Conservation (phyloP, 805 yeast genomes). For the Candida dajiaensis region DNA sequence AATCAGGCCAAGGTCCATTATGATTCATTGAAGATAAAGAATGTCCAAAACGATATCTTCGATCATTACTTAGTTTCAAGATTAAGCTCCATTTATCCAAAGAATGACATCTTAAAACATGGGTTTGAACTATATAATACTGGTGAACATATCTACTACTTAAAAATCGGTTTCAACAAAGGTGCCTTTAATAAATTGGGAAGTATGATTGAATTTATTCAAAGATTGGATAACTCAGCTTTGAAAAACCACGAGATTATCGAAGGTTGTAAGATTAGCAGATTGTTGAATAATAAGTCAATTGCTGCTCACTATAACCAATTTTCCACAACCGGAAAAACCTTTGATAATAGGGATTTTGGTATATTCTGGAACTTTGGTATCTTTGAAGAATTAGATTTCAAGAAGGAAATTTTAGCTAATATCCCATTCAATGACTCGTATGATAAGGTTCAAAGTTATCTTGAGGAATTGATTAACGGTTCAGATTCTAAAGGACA, state of each 20-base stretch:
- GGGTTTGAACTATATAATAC: slow-evolving; percentile 48
- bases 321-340: neutral
- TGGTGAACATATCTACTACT: slow-evolving; percentile 42
- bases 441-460: slow-evolving; percentile 11
- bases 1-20: slow-evolving; percentile 46
- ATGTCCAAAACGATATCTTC: slow-evolving; percentile 70
- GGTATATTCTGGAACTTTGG: slow-evolving; percentile 49
- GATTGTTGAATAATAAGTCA: slow-evolving; percentile 25
- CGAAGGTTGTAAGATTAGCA: slow-evolving; percentile 24
- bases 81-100: slow-evolving; percentile 40
- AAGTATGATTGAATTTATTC: slow-evolving; percentile 59
- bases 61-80: slow-evolving; percentile 49
- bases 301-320: neutral
- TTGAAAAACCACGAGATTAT: slow-evolving; percentile 20
- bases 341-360: slow-evolving; percentile 55
- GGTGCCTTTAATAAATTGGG: slow-evolving; percentile 60
- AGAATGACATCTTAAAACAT: slow-evolving; percentile 30
- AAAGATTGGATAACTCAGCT: slow-evolving; percentile 43
- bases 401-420: slow-evolving; percentile 5
- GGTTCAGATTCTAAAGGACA: slow-evolving; percentile 6
- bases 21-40: slow-evolving; percentile 54
- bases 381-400: slow-evolving; percentile 24
- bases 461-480: slow-evolving; percentile 11
- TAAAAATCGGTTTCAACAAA: slow-evolving; percentile 49
- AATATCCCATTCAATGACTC: slow-evolving; percentile 7